Percentiles rank a stretch among this genome's conserved stretches.
Evolutionary conservation across 495 filamentous ascomycete genomes (phyloP).

Genomic region (Penicillium taxi): DNA sequence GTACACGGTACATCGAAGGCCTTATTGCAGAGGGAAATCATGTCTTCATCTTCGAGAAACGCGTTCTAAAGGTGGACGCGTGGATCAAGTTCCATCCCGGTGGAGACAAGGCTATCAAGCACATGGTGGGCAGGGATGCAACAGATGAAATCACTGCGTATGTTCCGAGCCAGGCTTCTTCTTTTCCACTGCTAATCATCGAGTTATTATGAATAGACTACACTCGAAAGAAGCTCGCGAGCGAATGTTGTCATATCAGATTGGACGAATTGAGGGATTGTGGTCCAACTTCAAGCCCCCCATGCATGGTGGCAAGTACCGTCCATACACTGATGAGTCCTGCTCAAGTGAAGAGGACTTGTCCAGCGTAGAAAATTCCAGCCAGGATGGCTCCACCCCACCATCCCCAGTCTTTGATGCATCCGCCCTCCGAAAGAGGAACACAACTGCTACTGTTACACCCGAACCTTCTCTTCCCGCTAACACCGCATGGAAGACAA

Average conservation of each 20-base stretch:
- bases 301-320: constrained; percentile 85
- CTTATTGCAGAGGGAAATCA: constrained; percentile 79
- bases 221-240: constrained; percentile 72
- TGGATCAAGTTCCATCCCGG: constrained; percentile 89
- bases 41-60: constrained; percentile 71
- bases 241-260: constrained; percentile 74
- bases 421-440: constrained; percentile 25
- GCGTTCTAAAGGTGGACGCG: constrained; percentile 78
- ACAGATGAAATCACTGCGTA: constrained; percentile 93
- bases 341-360: constrained; percentile 29
- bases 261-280: constrained; percentile 70
- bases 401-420: constrained; percentile 63
- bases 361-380: constrained; percentile 25
- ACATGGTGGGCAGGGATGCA: constrained; percentile 95
- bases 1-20: constrained; percentile 72
- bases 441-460: constrained; percentile 22
- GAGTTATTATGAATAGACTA: constrained; percentile 44
- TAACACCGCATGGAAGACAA: constrained; percentile 14
- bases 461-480: constrained; percentile 29
- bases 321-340: constrained; percentile 40
- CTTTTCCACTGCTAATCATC: too few relatives aligned
- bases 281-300: constrained; percentile 91
- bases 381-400: constrained; percentile 23
- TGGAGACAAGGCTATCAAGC: constrained; percentile 82
- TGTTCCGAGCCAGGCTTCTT: constrained; percentile 24